phyloP scores from a whole-genome alignment of 1,139 yeast genomes.

The Saccharomyces hybrid region DNA sequence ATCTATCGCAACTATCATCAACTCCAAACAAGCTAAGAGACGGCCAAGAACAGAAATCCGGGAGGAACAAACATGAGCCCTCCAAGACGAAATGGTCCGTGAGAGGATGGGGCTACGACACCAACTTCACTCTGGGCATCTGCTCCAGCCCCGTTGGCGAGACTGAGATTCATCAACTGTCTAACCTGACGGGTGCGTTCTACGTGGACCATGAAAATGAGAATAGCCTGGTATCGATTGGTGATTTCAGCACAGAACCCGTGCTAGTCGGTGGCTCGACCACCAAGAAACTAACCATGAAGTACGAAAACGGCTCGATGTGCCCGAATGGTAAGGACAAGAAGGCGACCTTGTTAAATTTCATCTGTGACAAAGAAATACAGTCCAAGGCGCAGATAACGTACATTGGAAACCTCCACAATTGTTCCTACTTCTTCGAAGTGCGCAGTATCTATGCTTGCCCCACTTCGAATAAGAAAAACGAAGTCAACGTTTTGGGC shows the following conservation, averaged over 20 bases:
- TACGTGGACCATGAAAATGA: conserved; percentile 48
- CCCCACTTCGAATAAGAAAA: conserved; percentile 55
- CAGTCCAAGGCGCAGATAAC: conserved; percentile 58
- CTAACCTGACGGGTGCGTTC: conserved; percentile 57
- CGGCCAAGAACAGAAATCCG: not conserved
- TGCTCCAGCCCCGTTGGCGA: conserved; percentile 48
- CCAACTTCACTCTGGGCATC: conserved; percentile 71
- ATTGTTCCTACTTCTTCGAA: conserved; percentile 80
- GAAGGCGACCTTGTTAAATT: conserved; percentile 61
- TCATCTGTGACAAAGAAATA: conserved; percentile 75
- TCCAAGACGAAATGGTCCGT: conserved; percentile 46
- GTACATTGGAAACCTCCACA: conserved; percentile 62
- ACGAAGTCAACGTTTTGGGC: conserved; percentile 31
- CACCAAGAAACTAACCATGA: conserved; percentile 64
- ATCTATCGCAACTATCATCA: conserved; percentile 27
- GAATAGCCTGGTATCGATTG: conserved; percentile 47
- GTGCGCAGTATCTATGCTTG: conserved; percentile 84
- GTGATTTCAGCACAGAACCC: conserved; percentile 54
- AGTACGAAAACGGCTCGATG: conserved; percentile 63
- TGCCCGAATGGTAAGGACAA: conserved; percentile 49
- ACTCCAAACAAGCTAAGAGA: conserved; percentile 21
- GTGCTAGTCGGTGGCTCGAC: conserved; percentile 37
- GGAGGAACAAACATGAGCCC: not conserved
- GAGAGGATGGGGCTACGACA: conserved; percentile 61
- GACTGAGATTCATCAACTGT: conserved; percentile 32